Conservation (phyloP, 73 alveolate species). For the Paramecium sexaurelia region DNA sequence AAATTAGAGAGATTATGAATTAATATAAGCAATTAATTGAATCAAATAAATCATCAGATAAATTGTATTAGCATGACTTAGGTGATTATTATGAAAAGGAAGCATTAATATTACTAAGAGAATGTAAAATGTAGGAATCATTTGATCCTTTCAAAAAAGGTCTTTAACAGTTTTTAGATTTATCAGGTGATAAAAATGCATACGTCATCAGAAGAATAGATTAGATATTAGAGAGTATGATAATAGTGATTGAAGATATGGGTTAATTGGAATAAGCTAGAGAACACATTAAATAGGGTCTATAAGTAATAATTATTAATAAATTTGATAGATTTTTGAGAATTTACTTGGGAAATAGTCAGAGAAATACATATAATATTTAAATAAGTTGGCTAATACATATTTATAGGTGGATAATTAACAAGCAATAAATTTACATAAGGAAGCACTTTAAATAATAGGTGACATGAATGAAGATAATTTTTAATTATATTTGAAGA, state of each 20-base stretch:
- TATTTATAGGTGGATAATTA: background rate
- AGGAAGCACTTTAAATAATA: background rate
- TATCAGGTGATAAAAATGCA: background rate
- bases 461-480: background rate
- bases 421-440: background rate
- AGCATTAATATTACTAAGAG: background rate
- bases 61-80: background rate
- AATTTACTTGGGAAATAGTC: background rate
- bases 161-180: background rate
- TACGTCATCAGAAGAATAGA: background rate
- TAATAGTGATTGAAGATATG: constrained; percentile 18
- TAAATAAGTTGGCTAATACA: constrained; percentile 18
- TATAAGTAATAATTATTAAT: background rate
- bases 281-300: background rate
- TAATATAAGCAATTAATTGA: background rate
- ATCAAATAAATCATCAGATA: background rate
- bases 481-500: constrained; percentile 4
- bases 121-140: constrained; percentile 20
- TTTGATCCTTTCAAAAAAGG: constrained; percentile 15
- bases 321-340: background rate
- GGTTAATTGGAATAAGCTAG: background rate
- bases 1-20: background rate
- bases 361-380: background rate
- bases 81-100: constrained; percentile 13
- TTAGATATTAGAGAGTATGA: background rate